phyloP scores from a whole-genome alignment of 352 stramenopile species.

The Globisporangium spinosum region DNA sequence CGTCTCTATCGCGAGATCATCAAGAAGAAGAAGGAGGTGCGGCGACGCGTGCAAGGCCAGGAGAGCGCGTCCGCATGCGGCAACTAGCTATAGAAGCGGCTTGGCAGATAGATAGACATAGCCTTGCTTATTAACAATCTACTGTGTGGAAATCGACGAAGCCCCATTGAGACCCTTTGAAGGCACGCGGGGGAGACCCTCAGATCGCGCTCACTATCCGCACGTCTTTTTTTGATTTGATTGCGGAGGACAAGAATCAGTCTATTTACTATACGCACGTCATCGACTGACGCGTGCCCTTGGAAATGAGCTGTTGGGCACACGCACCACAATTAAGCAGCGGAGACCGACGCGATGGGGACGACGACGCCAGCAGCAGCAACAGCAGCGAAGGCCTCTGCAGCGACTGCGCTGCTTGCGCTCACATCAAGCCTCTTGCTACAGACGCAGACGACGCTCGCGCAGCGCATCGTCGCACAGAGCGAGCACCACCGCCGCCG shows the following conservation, averaged over 20 bases:
- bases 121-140: too few relatives aligned
- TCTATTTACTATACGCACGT: background rate
- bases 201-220: background rate
- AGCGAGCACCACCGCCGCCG: slow-evolving; percentile 9
- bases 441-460: slow-evolving; percentile 9
- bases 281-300: background rate
- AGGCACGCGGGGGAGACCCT: too few relatives aligned
- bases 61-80: slow-evolving; percentile 6
- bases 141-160: too few relatives aligned
- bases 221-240: background rate
- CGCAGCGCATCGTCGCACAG: slow-evolving; percentile 30
- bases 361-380: slow-evolving; percentile 4
- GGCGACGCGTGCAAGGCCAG: slow-evolving; percentile 30
- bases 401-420: slow-evolving; percentile 1
- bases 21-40: slow-evolving; percentile 91
- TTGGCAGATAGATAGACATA: too few relatives aligned
- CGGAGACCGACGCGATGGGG: slow-evolving; percentile 3
- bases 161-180: too few relatives aligned
- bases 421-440: background rate
- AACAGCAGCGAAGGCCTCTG: background rate
- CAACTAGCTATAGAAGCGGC: background rate
- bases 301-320: background rate
- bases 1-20: slow-evolving; percentile 92
- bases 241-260: background rate
- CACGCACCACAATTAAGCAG: background rate